phyloP scores from a whole-genome alignment of 2,329 filamentous ascomycete genomes.

The Colletotrichum chrysophilum region DNA sequence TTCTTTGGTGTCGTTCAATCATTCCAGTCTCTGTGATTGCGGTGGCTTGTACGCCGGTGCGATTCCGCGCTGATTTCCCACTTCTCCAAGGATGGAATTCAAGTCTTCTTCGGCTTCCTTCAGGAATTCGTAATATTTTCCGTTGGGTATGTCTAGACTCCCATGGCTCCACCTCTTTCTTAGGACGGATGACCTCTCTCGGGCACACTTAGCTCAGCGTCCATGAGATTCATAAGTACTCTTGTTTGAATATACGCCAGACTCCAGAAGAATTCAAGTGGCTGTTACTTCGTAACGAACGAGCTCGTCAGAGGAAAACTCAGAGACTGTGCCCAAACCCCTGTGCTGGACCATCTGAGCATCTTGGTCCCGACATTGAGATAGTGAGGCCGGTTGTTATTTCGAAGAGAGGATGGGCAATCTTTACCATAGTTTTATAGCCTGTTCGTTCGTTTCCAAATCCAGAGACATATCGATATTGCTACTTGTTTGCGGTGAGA shows the following conservation, averaged over 20 bases:
- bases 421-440: background rate
- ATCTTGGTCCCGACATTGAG: background rate
- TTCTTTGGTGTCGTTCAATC: too few species aligned
- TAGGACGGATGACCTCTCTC: too few species aligned
- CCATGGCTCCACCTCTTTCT: too few species aligned
- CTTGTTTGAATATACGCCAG: fast-evolving
- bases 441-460: background rate
- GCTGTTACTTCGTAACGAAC: background rate
- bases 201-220: too few species aligned
- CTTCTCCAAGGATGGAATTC: too few species aligned
- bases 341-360: background rate
- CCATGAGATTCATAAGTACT: background rate
- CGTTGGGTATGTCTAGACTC: too few species aligned
- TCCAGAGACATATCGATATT: background rate
- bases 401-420: background rate
- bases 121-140: too few species aligned
- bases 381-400: background rate
- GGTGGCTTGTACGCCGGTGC: background rate
- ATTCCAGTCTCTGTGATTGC: background rate
- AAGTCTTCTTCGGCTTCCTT: too few species aligned
- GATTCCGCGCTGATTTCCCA: background rate
- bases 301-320: background rate
- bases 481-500: background rate
- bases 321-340: background rate
- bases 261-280: background rate